phyloP scores from a whole-genome alignment of 2,329 filamentous ascomycete species.

The Neofusicoccum parvum region DNA sequence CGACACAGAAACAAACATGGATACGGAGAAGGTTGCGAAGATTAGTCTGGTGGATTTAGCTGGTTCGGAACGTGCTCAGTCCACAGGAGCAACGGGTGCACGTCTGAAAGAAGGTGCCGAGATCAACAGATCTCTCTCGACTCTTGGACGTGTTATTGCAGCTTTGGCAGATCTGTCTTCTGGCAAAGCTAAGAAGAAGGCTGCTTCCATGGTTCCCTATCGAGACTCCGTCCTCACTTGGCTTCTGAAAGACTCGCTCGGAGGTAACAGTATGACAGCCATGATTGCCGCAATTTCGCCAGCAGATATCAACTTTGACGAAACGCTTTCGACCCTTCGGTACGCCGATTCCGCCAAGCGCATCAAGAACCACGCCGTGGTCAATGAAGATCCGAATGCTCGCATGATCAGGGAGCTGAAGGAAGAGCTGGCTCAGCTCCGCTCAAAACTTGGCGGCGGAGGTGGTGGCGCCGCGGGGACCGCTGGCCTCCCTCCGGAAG shows the following conservation, averaged over 20 bases:
- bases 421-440: conserved; percentile 83
- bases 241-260: conserved; percentile 94
- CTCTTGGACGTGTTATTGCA: conserved; percentile 94
- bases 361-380: conserved; percentile 99
- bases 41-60: conserved; percentile 98
- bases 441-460: conserved; percentile 72
- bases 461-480: conserved; percentile 42
- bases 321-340: conserved; percentile 90
- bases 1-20: conserved; percentile 92
- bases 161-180: conserved; percentile 88
- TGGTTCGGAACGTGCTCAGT: conserved; percentile 95
- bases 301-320: conserved; percentile 98
- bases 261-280: conserved; percentile 98
- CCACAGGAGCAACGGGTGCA: conserved; percentile 92
- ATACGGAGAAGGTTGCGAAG: conserved; percentile 95
- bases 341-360: conserved; percentile 98
- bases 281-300: conserved; percentile 99
- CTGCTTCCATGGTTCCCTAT: conserved; percentile 82
- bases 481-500: conserved; percentile 63
- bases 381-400: conserved; percentile 98
- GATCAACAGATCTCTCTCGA: conserved; percentile 96
- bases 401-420: conserved; percentile 98
- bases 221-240: conserved; percentile 96
- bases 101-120: conserved; percentile 96
- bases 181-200: conserved; percentile 79